Evolutionary conservation across 2,329 filamentous ascomycete genomes (phyloP).

Genomic region (Aspergillus awamori): DNA sequence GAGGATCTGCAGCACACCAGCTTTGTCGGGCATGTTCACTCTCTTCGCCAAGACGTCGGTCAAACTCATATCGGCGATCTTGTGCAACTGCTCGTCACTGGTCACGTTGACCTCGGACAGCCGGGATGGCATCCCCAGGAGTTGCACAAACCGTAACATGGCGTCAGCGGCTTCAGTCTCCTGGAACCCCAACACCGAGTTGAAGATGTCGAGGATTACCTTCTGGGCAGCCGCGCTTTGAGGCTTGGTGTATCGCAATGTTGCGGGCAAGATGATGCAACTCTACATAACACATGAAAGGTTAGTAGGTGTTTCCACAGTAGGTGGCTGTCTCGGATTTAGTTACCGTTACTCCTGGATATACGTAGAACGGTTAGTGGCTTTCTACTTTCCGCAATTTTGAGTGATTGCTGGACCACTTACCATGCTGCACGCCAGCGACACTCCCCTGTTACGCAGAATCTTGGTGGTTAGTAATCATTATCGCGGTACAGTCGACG

Average conservation of each 20-base stretch:
- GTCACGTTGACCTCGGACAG: constrained; percentile 8
- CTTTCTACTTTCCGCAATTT: neutral
- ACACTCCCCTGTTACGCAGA: neutral
- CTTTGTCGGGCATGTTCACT: neutral
- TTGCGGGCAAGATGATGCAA: constrained; percentile 3
- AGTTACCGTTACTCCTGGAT: constrained; percentile 3
- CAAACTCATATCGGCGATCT: constrained; percentile 6
- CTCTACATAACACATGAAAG: neutral
- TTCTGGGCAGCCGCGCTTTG: neutral
- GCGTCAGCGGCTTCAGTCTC: constrained; percentile 5
- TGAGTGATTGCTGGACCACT: neutral
- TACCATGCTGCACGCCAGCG: constrained; percentile 9
- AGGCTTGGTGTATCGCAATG: neutral
- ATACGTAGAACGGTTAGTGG: neutral
- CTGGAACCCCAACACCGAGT: neutral
- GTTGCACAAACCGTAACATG: neutral
- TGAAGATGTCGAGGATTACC: constrained; percentile 1
- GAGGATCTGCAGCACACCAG: neutral
- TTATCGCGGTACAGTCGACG: neutral
- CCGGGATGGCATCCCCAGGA: constrained; percentile 4
- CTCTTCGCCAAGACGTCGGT: constrained; percentile 2
- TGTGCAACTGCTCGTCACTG: constrained; percentile 7
- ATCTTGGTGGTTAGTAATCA: neutral
- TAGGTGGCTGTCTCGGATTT: neutral
- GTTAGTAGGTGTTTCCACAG: neutral